Evolutionary conservation across 106 monocot species (phyloP).

Genomic region (Alisma plantagoaquatica): DNA sequence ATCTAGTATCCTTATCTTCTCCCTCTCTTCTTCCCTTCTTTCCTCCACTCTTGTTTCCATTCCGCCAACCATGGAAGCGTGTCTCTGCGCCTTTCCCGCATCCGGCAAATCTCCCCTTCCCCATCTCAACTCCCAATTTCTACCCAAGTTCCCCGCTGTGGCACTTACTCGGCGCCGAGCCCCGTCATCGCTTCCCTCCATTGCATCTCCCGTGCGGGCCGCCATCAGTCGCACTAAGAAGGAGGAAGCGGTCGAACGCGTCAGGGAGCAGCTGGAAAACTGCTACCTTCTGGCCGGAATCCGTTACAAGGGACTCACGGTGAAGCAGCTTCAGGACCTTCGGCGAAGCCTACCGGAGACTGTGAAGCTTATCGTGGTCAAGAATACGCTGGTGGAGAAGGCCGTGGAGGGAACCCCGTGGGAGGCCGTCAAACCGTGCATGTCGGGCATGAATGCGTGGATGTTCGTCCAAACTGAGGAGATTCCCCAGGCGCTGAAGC

Average conservation of each 20-base stretch:
- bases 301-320: conserved; percentile 78
- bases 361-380: conserved; percentile 64
- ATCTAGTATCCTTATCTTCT: neutral
- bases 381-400: conserved; percentile 84
- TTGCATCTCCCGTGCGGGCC: conserved; percentile 40
- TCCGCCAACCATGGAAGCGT: conserved; percentile 23
- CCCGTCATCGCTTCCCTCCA: too few species aligned
- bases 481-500: conserved; percentile 65
- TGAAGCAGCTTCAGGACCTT: conserved; percentile 80
- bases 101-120: conserved; percentile 5
- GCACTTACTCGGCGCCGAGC: too few species aligned
- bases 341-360: conserved; percentile 61
- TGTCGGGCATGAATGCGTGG: conserved; percentile 96
- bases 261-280: conserved; percentile 62
- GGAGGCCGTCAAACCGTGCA: conserved; percentile 66
- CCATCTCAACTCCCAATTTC: neutral
- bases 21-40: neutral
- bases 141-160: too few species aligned
- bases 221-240: conserved; percentile 78
- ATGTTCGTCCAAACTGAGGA: conserved; percentile 91
- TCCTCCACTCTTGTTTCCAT: conserved; percentile 4
- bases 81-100: conserved; percentile 18
- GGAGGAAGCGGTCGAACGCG: conserved; percentile 50
- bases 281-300: conserved; percentile 92
- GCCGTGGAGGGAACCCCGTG: conserved; percentile 85